Percentiles rank a stretch among this genome's conserved stretches.
Evolutionary conservation across 1,284 basidiomycete species (phyloP).

Genomic region (Tilletia setariae): DNA sequence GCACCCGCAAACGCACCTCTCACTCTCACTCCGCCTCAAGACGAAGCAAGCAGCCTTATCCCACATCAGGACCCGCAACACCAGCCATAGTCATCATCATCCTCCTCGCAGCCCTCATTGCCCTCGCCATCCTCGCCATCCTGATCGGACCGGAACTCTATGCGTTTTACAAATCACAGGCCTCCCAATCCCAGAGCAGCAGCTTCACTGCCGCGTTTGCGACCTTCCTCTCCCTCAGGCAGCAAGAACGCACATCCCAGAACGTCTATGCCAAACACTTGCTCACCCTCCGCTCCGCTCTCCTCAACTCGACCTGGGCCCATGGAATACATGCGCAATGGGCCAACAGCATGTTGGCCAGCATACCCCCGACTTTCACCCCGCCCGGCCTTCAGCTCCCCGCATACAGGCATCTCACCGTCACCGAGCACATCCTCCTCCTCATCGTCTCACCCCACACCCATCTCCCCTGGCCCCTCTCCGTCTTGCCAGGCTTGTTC

Average conservation of each 20-base stretch:
- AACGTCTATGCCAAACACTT: background rate
- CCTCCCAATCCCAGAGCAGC: background rate
- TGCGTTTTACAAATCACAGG: background rate
- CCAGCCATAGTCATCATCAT: slow-evolving; percentile 7
- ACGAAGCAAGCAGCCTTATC: no score
- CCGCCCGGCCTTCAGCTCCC: background rate
- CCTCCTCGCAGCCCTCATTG: slow-evolving; percentile 8
- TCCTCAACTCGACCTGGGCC: background rate
- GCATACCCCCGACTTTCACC: background rate
- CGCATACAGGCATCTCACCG: background rate
- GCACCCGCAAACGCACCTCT: no score
- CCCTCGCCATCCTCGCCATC: slow-evolving; percentile 6
- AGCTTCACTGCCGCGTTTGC: background rate
- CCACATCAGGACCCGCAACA: background rate
- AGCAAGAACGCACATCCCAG: background rate
- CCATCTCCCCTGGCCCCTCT: slow-evolving; percentile 11
- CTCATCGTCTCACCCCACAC: slow-evolving; percentile 10
- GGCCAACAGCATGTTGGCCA: background rate
- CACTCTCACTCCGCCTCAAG: no score
- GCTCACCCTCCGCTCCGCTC: background rate
- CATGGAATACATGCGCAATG: background rate
- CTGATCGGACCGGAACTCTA: slow-evolving; percentile 12
- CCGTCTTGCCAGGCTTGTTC: slow-evolving; percentile 6
- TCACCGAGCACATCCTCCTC: background rate
- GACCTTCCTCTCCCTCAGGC: background rate